Conservation (phyloP, 2,329 filamentous ascomycete species). For the Colletotrichum kahawae region DNA sequence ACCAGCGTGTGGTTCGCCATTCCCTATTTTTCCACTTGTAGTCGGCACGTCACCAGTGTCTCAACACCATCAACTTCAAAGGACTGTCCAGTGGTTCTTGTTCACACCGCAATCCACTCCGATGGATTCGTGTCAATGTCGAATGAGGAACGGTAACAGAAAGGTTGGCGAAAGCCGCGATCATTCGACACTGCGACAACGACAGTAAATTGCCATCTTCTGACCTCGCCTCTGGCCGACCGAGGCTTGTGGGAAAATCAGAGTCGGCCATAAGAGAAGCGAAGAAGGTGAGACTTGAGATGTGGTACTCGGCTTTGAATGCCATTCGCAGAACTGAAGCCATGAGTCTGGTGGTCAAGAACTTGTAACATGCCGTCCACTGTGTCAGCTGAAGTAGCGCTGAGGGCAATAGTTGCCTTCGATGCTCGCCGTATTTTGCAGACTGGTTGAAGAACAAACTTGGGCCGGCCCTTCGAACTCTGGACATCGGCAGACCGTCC, state of each 20-base stretch:
- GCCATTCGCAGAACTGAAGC: background rate
- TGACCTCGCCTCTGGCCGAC: background rate
- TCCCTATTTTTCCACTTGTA: background rate
- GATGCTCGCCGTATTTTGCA: background rate
- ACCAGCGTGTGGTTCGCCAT: background rate
- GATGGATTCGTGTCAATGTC: background rate
- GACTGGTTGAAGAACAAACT: background rate
- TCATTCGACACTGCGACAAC: background rate
- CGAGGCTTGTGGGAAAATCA: background rate
- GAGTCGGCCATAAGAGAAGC: background rate
- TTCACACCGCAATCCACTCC: background rate
- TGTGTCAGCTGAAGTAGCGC: background rate
- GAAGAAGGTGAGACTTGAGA: background rate
- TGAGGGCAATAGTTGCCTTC: background rate
- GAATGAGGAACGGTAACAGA: background rate
- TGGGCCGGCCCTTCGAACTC: background rate
- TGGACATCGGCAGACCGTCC: background rate
- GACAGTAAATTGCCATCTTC: background rate
- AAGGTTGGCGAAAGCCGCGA: background rate
- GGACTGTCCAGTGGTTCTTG: background rate
- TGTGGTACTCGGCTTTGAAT: background rate
- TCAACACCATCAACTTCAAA: background rate
- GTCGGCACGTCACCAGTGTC: background rate
- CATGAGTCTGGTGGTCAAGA: background rate
- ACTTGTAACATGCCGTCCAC: background rate